These are phyloP conservation scores for Brassica nigra DNA, from an alignment of 345 rosid genomes.

Conservation along the genomic window DNA sequence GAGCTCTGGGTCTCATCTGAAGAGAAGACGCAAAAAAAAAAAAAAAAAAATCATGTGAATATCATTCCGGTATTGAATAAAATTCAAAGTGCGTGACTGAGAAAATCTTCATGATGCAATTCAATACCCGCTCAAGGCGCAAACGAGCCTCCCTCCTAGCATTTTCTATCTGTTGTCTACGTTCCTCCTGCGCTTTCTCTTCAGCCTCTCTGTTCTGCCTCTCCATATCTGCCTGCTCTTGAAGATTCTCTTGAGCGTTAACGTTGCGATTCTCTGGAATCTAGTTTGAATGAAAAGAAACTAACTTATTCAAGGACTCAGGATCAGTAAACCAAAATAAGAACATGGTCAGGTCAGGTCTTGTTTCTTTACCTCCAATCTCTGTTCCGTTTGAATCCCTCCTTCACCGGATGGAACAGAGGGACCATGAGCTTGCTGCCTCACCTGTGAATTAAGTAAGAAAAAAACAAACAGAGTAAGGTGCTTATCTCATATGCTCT, in stretches of 20 bases:
- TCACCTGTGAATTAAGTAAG: not conserved
- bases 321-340: not conserved
- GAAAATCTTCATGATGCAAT: not conserved
- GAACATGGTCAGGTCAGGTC: not conserved
- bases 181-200: not conserved
- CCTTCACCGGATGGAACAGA: not conserved
- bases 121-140: not conserved
- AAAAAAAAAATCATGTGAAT: not conserved
- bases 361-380: not conserved
- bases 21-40: not conserved
- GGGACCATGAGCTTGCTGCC: not conserved
- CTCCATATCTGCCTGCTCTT: not conserved
- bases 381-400: not conserved
- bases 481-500: not conserved
- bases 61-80: not conserved
- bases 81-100: not conserved
- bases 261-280: not conserved
- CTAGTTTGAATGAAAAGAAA: not conserved
- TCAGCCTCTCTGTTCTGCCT: not conserved
- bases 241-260: not conserved
- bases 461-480: not conserved
- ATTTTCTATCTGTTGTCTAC: not conserved
- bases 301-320: not conserved
- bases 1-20: not conserved
- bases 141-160: not conserved